Evolutionary conservation across 306 rosid species (phyloP).

Genomic region (Sindora glabra): DNA sequence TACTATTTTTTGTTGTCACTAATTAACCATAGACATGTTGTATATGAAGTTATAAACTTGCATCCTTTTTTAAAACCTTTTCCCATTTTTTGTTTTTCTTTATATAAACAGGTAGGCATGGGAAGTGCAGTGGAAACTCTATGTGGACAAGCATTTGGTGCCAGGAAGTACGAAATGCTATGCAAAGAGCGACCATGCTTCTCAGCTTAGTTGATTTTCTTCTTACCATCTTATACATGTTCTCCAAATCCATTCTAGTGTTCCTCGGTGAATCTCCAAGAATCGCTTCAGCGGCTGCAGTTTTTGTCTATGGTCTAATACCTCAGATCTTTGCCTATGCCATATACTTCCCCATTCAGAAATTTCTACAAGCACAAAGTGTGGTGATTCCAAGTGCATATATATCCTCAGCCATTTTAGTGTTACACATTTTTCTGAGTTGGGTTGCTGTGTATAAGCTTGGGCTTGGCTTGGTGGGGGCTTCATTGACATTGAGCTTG

Average conservation of each 20-base stretch:
- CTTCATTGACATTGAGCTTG: slow-evolving; percentile 53
- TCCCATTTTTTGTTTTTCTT: too few relatives aligned
- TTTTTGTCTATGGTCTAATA: slow-evolving; percentile 58
- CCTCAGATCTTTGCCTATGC: slow-evolving; percentile 84
- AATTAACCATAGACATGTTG: too few relatives aligned
- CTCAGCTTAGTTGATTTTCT: slow-evolving; percentile 16
- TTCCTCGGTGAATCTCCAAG: slow-evolving; percentile 42
- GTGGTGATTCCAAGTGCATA: slow-evolving; percentile 65
- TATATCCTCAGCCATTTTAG: slow-evolving; percentile 44
- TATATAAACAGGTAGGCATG: slow-evolving; percentile 78
- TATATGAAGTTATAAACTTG: too few relatives aligned
- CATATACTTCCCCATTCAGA: slow-evolving; percentile 63
- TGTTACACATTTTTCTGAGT: slow-evolving; percentile 38
- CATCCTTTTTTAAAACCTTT: too few relatives aligned
- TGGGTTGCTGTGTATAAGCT: slow-evolving; percentile 53
- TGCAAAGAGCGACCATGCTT: slow-evolving; percentile 61
- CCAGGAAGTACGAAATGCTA: slow-evolving; percentile 43
- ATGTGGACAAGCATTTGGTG: slow-evolving; percentile 84
- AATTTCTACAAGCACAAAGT: slow-evolving; percentile 74
- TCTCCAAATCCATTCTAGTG: slow-evolving; percentile 33
- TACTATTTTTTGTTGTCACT: too few relatives aligned
- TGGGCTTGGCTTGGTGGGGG: slow-evolving; percentile 62
- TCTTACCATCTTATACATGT: slow-evolving; percentile 27
- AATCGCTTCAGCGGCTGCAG: slow-evolving; percentile 45
- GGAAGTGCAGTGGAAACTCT: slow-evolving; percentile 91